phyloP scores from a whole-genome alignment of 2,329 filamentous ascomycete genomes.

The Fusarium beomiforme region DNA sequence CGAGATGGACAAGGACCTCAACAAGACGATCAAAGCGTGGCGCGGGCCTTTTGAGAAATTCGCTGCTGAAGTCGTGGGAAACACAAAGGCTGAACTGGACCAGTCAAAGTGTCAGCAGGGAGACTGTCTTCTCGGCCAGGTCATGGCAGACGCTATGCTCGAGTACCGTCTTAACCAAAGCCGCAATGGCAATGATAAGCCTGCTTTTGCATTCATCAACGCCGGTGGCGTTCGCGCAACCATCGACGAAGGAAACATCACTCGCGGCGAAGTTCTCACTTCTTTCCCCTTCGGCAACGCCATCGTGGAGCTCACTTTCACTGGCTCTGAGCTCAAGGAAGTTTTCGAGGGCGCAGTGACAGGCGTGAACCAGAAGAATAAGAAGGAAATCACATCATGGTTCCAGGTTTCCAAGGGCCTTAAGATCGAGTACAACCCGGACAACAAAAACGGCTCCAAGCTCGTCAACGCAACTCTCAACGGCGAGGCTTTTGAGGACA shows the following conservation, averaged over 20 bases:
- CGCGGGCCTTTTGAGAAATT: conserved; percentile 69
- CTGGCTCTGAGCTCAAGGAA: conserved; percentile 64
- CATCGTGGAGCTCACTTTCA: conserved; percentile 65
- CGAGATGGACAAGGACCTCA: conserved; percentile 63
- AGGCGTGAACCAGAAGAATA: conserved; percentile 64
- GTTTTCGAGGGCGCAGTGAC: conserved; percentile 69
- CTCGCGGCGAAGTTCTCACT: conserved; percentile 70
- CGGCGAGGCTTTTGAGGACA: conserved; percentile 57
- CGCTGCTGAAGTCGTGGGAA: conserved; percentile 65
- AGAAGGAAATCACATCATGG: conserved; percentile 63
- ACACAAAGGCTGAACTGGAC: conserved; percentile 64
- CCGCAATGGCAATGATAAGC: conserved; percentile 47
- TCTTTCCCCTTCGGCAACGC: conserved; percentile 74
- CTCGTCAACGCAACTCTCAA: conserved; percentile 64
- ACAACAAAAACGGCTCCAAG: conserved; percentile 57
- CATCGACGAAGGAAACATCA: conserved; percentile 69
- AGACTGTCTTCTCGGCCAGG: conserved; percentile 68
- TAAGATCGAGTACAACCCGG: conserved; percentile 66
- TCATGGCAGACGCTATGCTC: conserved; percentile 69
- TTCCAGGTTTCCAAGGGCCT: conserved; percentile 69
- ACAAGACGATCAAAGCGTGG: conserved; percentile 68
- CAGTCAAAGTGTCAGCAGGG: conserved; percentile 65
- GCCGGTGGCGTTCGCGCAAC: conserved; percentile 71
- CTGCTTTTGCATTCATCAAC: conserved; percentile 69
- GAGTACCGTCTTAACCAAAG: conserved; percentile 65